Evolutionary conservation across 2,329 filamentous ascomycete species (phyloP).

Genomic region (Penicillium occitanis): DNA sequence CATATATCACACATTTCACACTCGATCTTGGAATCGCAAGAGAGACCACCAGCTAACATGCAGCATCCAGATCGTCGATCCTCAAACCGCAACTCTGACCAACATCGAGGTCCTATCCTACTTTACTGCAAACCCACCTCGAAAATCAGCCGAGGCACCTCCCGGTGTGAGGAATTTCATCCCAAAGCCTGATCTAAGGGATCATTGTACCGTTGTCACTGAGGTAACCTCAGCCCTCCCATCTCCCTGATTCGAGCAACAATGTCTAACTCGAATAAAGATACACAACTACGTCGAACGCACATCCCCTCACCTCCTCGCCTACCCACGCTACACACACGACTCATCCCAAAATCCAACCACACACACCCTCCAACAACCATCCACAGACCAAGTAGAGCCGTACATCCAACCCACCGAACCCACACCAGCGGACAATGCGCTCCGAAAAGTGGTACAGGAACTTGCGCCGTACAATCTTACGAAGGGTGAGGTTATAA

Average conservation of each 20-base stretch:
- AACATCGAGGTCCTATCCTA: constrained; percentile 46
- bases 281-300: constrained; percentile 45
- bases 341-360: neutral
- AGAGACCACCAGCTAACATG: neutral
- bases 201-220: constrained; percentile 48
- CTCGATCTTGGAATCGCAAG: neutral
- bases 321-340: constrained; percentile 37
- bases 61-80: constrained; percentile 21
- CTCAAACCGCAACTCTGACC: constrained; percentile 30
- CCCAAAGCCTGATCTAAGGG: constrained; percentile 45
- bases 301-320: constrained; percentile 41
- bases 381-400: constrained; percentile 24
- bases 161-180: constrained; percentile 39
- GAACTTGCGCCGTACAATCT: constrained; percentile 42
- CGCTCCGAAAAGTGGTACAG: constrained; percentile 39
- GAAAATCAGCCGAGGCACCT: constrained; percentile 41
- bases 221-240: constrained; percentile 34
- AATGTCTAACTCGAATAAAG: constrained; percentile 24
- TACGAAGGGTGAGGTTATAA: constrained; percentile 49
- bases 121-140: constrained; percentile 40
- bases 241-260: too few species aligned
- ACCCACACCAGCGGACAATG: constrained; percentile 39
- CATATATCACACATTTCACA: neutral
- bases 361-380: constrained; percentile 23
- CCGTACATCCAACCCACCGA: constrained; percentile 22